These are phyloP conservation scores for Dimargaris cristalligena DNA, from an alignment of 192 early-diverging fungal genomes.

Conservation along the genomic window DNA sequence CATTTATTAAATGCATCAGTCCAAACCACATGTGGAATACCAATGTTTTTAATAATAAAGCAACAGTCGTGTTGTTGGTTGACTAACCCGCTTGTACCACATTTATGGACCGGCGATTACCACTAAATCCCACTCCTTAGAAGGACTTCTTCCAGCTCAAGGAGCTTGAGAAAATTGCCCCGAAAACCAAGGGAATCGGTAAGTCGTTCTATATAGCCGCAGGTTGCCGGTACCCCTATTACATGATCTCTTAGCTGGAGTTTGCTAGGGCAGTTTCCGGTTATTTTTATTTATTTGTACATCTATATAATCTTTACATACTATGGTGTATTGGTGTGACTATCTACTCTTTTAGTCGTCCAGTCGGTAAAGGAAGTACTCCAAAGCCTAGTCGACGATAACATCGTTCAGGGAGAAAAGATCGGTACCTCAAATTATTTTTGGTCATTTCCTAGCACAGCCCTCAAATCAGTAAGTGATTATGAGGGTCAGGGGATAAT, in stretches of 20 bases:
- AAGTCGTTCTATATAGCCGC: constrained; percentile 11
- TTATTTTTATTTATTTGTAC: neutral
- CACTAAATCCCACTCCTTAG: constrained; percentile 14
- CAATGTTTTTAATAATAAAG: neutral
- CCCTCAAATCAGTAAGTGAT: constrained; percentile 13
- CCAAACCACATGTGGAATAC: neutral
- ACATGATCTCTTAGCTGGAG: neutral
- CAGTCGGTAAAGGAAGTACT: constrained; percentile 74
- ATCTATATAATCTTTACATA: neutral
- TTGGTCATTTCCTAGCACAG: constrained; percentile 76
- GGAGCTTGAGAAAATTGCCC: constrained; percentile 67
- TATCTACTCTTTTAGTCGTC: constrained; percentile 25
- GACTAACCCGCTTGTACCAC: neutral
- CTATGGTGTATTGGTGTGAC: neutral
- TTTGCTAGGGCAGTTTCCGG: neutral
- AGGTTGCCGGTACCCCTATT: neutral
- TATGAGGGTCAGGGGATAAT: too few relatives aligned
- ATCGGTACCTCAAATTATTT: constrained; percentile 82
- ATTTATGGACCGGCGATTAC: neutral
- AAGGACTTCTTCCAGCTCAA: constrained; percentile 60
- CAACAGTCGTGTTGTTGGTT: neutral
- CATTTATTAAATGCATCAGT: too few relatives aligned
- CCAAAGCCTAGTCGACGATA: constrained; percentile 67
- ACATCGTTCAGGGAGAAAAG: constrained; percentile 60
- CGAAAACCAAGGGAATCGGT: constrained; percentile 71